These are phyloP conservation scores for Solanum virginianum DNA, from an alignment of 257 asterid species.

Conservation along the genomic window DNA sequence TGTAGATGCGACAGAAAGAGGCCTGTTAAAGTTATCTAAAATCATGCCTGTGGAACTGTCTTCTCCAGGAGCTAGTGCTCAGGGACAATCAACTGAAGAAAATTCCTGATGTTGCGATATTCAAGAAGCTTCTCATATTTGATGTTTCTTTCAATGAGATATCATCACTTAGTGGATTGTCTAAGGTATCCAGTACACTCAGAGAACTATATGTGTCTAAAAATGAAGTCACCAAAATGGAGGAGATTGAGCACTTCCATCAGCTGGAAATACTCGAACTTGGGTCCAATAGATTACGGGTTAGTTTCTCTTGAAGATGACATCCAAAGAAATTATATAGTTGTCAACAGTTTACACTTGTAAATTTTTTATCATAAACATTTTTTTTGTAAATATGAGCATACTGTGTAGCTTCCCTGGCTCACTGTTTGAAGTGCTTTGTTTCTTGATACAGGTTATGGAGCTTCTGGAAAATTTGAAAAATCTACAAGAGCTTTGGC, in stretches of 20 bases:
- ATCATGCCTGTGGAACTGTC: neutral
- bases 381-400: neutral
- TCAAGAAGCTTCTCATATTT: slow-evolving; percentile 67
- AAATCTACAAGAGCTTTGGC: slow-evolving; percentile 88
- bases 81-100: slow-evolving; percentile 90
- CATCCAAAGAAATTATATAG: neutral
- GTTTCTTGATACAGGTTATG: slow-evolving; percentile 47
- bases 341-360: neutral
- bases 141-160: slow-evolving; percentile 91
- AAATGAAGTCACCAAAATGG: slow-evolving; percentile 78
- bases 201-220: slow-evolving; percentile 90
- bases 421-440: slow-evolving; percentile 1
- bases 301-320: slow-evolving; percentile 14
- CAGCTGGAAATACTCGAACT: slow-evolving; percentile 87
- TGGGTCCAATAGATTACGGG: slow-evolving; percentile 91
- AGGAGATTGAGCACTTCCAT: slow-evolving; percentile 82
- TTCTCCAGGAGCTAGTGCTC: slow-evolving; percentile 68
- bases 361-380: neutral
- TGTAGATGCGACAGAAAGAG: neutral
- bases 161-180: slow-evolving; percentile 53
- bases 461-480: slow-evolving; percentile 61
- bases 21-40: neutral
- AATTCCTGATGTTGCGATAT: slow-evolving; percentile 74
- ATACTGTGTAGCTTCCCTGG: neutral
- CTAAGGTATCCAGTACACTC: slow-evolving; percentile 61